Conservation (phyloP, 23 red algal species). For the Cyanidium caldarium region DNA sequence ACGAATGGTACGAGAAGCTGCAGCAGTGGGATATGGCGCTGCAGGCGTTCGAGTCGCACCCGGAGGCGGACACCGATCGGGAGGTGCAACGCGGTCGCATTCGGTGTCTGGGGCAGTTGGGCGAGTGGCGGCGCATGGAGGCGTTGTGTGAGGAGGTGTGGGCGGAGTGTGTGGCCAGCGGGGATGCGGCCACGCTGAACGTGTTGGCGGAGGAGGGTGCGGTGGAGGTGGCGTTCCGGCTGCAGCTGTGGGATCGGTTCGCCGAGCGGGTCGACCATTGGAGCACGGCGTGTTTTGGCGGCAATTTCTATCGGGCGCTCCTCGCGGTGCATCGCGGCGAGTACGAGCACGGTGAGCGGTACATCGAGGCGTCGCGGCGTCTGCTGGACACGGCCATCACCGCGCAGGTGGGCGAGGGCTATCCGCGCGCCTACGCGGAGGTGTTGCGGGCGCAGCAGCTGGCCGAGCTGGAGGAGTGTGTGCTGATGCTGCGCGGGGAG, state of each 20-base stretch:
- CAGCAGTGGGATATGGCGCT: constrained; percentile 65
- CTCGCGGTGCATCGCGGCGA: constrained; percentile 37
- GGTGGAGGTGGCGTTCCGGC: constrained; percentile 53
- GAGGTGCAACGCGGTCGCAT: constrained; percentile 28
- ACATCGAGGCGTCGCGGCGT: constrained; percentile 31
- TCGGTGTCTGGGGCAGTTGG: constrained; percentile 62
- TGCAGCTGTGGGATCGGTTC: constrained; percentile 77
- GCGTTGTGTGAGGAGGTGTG: constrained; percentile 19
- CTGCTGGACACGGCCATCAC: constrained; percentile 53
- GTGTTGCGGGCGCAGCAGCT: constrained; percentile 66
- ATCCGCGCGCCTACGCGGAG: constrained; percentile 77
- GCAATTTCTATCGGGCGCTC: constrained; percentile 44
- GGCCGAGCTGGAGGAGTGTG: constrained; percentile 74
- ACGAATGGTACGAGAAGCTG: constrained; percentile 85
- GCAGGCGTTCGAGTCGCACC: constrained; percentile 26
- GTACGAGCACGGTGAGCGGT: constrained; percentile 29
- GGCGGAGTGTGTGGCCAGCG: constrained; percentile 8
- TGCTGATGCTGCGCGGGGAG: constrained; percentile 24
- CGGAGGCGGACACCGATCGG: constrained; percentile 25
- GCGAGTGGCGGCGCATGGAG: constrained; percentile 80
- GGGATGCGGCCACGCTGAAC: constrained; percentile 8
- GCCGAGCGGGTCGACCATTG: constrained; percentile 52
- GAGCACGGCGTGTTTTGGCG: constrained; percentile 18
- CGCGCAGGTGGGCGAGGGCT: constrained; percentile 76
- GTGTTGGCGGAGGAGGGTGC: constrained; percentile 36